Evolutionary conservation across 1,284 basidiomycete genomes (phyloP).

Genomic region (Earliella scabrosa): DNA sequence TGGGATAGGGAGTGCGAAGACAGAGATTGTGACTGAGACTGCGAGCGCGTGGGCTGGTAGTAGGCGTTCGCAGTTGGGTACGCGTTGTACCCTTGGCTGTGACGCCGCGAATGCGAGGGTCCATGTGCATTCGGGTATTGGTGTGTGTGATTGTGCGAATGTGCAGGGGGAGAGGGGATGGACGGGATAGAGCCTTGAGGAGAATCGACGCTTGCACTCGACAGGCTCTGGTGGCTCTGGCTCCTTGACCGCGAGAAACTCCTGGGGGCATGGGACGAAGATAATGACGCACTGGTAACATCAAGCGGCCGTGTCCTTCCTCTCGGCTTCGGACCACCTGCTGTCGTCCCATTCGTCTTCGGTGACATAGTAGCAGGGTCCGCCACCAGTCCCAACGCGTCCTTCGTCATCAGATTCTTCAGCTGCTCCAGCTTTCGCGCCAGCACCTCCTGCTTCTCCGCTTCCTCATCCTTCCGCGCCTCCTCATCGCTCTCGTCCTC

Average conservation of each 20-base stretch:
- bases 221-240: conserved; percentile 57
- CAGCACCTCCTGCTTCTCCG: conserved; percentile 69
- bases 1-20: conserved; percentile 14
- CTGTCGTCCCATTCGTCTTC: conserved; percentile 32
- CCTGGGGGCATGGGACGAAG: conserved; percentile 19
- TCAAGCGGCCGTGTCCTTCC: conserved; percentile 48
- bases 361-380: conserved; percentile 35
- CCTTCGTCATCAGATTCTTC: conserved; percentile 71
- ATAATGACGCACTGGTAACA: conserved; percentile 11
- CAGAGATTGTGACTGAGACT: conserved; percentile 11
- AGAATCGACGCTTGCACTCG: conserved; percentile 67
- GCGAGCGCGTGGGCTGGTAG: conserved; percentile 5
- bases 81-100: conserved; percentile 6
- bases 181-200: conserved; percentile 77
- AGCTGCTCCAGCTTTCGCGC: conserved; percentile 68
- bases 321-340: conserved; percentile 51
- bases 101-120: conserved; percentile 7
- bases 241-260: conserved; percentile 27
- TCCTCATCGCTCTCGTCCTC: conserved; percentile 47
- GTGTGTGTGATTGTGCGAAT: conserved; percentile 26
- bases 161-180: conserved; percentile 71
- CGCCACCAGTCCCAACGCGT: conserved; percentile 70
- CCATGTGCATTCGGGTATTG: background rate
- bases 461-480: conserved; percentile 64
- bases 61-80: background rate